Conservation (phyloP, 139 green algal species). For the Bryopsis sp. region DNA sequence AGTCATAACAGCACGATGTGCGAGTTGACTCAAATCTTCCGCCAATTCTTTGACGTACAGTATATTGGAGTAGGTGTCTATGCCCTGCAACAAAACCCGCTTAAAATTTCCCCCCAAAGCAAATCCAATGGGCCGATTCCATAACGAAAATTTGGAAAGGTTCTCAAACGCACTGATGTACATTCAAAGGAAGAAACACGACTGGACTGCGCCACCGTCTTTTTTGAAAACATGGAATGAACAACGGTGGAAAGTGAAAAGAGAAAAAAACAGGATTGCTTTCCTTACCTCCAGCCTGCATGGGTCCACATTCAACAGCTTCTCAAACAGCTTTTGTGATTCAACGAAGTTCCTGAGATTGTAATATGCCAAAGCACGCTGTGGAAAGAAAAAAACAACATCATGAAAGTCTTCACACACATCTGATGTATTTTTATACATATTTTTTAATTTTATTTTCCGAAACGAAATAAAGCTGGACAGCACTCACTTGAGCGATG, state of each 20-base stretch:
- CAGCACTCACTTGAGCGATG: constrained; percentile 43
- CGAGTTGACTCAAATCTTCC: constrained; percentile 69
- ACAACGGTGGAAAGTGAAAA: no score
- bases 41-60: constrained; percentile 82
- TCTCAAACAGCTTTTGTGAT: constrained; percentile 77
- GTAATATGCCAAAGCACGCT: constrained; percentile 32
- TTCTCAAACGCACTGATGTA: no score
- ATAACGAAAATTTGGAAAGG: no score
- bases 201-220: no score
- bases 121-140: no score
- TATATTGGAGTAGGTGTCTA: constrained; percentile 96
- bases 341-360: constrained; percentile 79
- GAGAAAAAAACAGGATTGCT: not conserved
- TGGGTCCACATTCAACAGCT: constrained; percentile 70
- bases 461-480: not conserved
- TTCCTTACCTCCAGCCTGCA: constrained; percentile 60
- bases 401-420: no score
- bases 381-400: no score
- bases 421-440: no score
- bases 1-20: constrained; percentile 54
- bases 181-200: no score
- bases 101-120: no score
- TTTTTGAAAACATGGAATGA: no score
- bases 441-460: no score
- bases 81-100: constrained; percentile 40